Evolutionary conservation across 2,329 filamentous ascomycete species (phyloP).

Genomic region (Rhytidhysteron rufulum): DNA sequence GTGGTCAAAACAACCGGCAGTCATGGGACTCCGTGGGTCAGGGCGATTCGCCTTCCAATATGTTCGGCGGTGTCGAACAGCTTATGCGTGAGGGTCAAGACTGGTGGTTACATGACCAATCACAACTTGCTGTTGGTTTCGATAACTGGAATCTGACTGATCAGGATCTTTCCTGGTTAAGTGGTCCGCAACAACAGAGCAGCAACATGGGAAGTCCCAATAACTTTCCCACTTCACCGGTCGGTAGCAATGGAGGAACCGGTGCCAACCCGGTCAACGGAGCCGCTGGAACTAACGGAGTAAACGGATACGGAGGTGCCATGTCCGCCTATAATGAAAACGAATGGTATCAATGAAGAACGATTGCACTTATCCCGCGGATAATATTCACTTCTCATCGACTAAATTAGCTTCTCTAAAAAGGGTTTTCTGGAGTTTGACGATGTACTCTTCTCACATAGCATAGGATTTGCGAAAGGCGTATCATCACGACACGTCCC

Average conservation of each 20-base stretch:
- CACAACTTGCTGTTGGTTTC: slow-evolving; percentile 57
- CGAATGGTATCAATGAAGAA: slow-evolving; percentile 41
- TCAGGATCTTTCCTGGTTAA: slow-evolving; percentile 30
- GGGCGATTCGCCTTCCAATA: slow-evolving; percentile 44
- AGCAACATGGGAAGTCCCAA: slow-evolving; percentile 11
- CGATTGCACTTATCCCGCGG: no score
- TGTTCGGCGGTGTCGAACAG: slow-evolving; percentile 59
- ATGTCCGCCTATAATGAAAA: slow-evolving; percentile 36
- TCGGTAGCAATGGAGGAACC: slow-evolving; percentile 9
- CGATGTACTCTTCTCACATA: no score
- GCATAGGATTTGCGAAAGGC: no score
- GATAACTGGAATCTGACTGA: slow-evolving; percentile 53
- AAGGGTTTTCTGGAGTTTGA: no score
- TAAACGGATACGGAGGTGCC: slow-evolving; percentile 10
- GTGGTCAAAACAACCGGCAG: slow-evolving; percentile 13
- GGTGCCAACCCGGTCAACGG: slow-evolving; percentile 8
- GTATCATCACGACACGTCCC: no score
- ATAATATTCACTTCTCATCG: no score
- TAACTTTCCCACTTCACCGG: slow-evolving; percentile 3
- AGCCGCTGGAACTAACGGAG: slow-evolving; percentile 19
- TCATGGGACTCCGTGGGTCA: slow-evolving; percentile 22
- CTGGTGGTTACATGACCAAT: slow-evolving; percentile 60
- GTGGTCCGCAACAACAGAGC: slow-evolving; percentile 11
- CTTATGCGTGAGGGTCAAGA: slow-evolving; percentile 61
- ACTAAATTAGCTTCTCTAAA: no score